Evolutionary conservation across 805 yeast genomes (phyloP).

Genomic region (Ogataea minuta): DNA sequence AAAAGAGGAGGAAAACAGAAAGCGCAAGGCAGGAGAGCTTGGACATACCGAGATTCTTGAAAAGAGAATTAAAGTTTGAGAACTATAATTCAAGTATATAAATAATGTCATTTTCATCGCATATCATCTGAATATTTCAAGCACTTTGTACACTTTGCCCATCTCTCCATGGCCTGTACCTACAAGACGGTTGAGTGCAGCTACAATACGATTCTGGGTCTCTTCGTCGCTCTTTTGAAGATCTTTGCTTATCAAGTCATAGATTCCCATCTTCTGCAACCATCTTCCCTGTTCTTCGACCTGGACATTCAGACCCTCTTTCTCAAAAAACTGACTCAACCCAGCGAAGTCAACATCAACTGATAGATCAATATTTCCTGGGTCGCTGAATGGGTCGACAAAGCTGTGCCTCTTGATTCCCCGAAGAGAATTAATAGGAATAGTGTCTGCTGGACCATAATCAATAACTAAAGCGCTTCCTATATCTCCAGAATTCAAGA

Average conservation of each 20-base stretch:
- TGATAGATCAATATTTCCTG: constrained; percentile 80
- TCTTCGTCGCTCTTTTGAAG: constrained; percentile 42
- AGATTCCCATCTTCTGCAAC: constrained; percentile 73
- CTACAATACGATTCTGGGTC: constrained; percentile 49
- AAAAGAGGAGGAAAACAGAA: constrained; percentile 3
- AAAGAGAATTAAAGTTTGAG: constrained; percentile 11
- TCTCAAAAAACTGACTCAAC: constrained; percentile 38
- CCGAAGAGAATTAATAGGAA: constrained; percentile 71
- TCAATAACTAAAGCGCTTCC: constrained; percentile 78
- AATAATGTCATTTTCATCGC: too few species aligned
- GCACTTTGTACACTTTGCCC: constrained; percentile 76
- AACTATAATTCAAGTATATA: too few species aligned
- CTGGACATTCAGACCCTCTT: constrained; percentile 23
- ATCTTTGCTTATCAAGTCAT: constrained; percentile 62
- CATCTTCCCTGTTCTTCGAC: constrained; percentile 69
- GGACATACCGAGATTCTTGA: constrained; percentile 7
- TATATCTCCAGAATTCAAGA: constrained; percentile 31
- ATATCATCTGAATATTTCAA: constrained; percentile 22
- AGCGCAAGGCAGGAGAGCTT: constrained; percentile 3
- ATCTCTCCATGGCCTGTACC: constrained; percentile 59
- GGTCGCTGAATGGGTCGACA: constrained; percentile 70
- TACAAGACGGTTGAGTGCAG: constrained; percentile 61
- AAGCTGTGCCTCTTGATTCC: constrained; percentile 72
- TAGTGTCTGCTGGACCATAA: constrained; percentile 59
- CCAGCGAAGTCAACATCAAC: constrained; percentile 81